phyloP scores from a whole-genome alignment of 2,329 filamentous ascomycete genomes.

The Aspergillus alliaceus region DNA sequence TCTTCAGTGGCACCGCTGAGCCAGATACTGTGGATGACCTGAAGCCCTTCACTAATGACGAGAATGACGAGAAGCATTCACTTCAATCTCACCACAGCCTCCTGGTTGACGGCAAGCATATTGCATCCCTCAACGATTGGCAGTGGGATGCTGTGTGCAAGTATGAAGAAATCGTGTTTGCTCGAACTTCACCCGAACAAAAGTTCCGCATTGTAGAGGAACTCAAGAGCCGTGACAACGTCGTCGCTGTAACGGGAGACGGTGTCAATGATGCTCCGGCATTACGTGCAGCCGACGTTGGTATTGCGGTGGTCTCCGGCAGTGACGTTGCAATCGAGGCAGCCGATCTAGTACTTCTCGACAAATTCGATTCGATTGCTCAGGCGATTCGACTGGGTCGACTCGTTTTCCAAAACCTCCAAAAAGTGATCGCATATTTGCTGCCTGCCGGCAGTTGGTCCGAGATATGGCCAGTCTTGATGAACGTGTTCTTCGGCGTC shows the following conservation, averaged over 20 bases:
- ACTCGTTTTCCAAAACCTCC: conserved; percentile 38
- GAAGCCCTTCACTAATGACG: conserved; percentile 26
- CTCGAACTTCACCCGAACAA: conserved; percentile 45
- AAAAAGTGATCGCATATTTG: conserved; percentile 44
- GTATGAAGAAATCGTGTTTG: conserved; percentile 54
- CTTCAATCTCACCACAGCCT: conserved; percentile 50
- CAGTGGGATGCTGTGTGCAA: conserved; percentile 67
- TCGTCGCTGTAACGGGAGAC: conserved; percentile 44
- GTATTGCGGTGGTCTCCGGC: conserved; percentile 37
- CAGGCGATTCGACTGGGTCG: conserved; percentile 33
- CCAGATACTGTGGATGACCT: conserved; percentile 60
- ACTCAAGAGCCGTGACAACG: conserved; percentile 36
- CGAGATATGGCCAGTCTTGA: conserved; percentile 58
- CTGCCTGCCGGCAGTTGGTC: conserved; percentile 56
- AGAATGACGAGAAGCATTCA: conserved; percentile 18
- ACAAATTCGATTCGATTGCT: conserved; percentile 36
- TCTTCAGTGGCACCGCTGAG: conserved; percentile 42
- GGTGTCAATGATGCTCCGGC: conserved; percentile 39
- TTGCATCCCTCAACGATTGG: conserved; percentile 63
- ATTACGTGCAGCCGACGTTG: conserved; percentile 33
- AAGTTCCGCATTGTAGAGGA: conserved; percentile 46
- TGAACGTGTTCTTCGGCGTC: conserved; percentile 58
- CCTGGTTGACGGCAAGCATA: conserved; percentile 65
- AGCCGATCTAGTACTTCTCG: conserved; percentile 39
- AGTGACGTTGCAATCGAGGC: conserved; percentile 44